Base-by-base conservation (phyloP, 2,329 filamentous ascomycete species). In the Aciculosporium take region DNA sequence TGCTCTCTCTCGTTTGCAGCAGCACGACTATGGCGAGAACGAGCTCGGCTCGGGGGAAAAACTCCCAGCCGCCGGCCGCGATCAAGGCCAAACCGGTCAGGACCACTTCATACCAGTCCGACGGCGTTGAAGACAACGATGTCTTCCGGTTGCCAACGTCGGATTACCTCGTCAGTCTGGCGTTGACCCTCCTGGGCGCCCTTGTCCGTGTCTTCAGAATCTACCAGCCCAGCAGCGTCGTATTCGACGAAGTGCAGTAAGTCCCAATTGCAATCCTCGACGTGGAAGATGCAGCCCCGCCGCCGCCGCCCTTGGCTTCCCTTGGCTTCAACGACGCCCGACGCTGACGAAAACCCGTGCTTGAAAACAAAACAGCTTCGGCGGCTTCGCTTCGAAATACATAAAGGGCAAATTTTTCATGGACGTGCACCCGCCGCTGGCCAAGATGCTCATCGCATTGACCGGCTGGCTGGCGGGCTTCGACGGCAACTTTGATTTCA, bases 371-470 rank as follows among this genome's bases (percentile, higher is more conserved):
- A 24, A 28, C 56, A 94, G 87, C 66, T 98, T 98, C 62, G 91
- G 91, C 61, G 91, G 91, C 37, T 98, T 98, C 60, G 91, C 91
- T 49, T 86, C 84, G 53, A 98, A 98, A 65, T 98, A 98, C 64
- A 96, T 98, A 73, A 96, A 98, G 71, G 91, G 91, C 56, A 82
- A 74, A 60, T 98, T 98, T 74, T 98, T 98, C 64, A 98, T 98
- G 91, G 91, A 98, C 60, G 91, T 98, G n/a, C 91, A 98, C 60
- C 91, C 91, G 25, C 91, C 91, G 35, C 73, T 98, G 46, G 91
- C 91, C 50, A 98, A 98, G 70, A 77, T 98, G 59, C 79, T 98
- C 51, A 89, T 98, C 55, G 94, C 91, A 40, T 76, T 98, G 46
- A 87, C 88, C 48, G 91, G 89, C 52, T 98, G 84, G 80, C 65